Evolutionary conservation across 371 early-diverging fungal species (phyloP), one percentile per base, ranked within the genome.

Genomic region (Catenaria anguillulae): DNA sequence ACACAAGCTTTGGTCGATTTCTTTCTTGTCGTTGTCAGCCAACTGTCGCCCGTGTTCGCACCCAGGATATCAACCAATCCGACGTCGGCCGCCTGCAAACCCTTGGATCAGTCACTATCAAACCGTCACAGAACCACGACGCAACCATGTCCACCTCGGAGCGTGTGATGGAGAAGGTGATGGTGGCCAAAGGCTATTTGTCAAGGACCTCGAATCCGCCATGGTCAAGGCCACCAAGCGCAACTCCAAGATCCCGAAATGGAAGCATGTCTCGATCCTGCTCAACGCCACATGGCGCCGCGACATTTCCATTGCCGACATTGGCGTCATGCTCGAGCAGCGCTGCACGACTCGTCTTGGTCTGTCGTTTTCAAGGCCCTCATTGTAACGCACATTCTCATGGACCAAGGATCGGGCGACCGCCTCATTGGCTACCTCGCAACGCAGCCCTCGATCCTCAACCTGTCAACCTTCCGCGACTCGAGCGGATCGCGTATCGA

Each of bases 291-390:
- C 52, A 62, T 66, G 67, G 60, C 65, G 63, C 63, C 73, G 64
- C 56, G 74, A 67, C 55, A 62, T 56, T 63, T 71, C 63, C 62
- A 64, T 73, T 71, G 74, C 75, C 19, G 71, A 78, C n/a, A 74
- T 78, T 33, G 67, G 75, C 60, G 73, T 71, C 63, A 59, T 72
- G 21, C 60, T 90, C 36, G 75, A 75, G 61, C 76, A 74, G 61
- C 70, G 43, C 68, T 85, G 36, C 67, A 79, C n/a, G 87, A 87
- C 60, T 76, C 79, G 60, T 82, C 85, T 66, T 90, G 90, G 90
- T 74, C 90, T 92, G 83, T 88, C n/a, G 85, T 84, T 4, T 89
- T 92, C 77, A 94, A 94, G 69, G 79, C 89, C 0, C 76, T 94
- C 50, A 82, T 90, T 60, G 76, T 90, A 36, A 74, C 90, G 26